These are phyloP conservation scores for Aquilaria malaccensis DNA, from an alignment of 345 rosid species.

Conservation along the genomic window DNA sequence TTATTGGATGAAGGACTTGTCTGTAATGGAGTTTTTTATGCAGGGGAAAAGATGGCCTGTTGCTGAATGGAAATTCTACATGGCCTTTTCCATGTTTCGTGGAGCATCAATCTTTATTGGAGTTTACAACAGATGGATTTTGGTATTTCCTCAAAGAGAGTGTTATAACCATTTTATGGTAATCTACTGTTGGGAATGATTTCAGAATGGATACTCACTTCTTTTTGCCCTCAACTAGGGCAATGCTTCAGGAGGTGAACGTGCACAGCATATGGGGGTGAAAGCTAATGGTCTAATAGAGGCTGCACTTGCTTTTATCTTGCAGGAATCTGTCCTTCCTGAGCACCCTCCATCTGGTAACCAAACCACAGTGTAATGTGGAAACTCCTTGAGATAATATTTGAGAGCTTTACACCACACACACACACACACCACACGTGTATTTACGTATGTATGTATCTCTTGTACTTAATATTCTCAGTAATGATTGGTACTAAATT, in stretches of 20 bases:
- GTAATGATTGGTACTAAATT: neutral
- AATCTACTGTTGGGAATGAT: neutral
- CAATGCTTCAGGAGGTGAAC: slow-evolving; percentile 90
- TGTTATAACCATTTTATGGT: slow-evolving; percentile 1
- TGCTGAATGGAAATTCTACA: slow-evolving; percentile 81
- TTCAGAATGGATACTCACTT: neutral
- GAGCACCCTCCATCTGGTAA: slow-evolving; percentile 70
- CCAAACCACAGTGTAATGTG: neutral
- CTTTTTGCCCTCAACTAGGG: slow-evolving; percentile 44
- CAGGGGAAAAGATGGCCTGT: slow-evolving; percentile 93
- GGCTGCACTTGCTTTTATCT: slow-evolving; percentile 50
- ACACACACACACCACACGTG: too few species aligned
- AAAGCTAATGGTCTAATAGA: slow-evolving; percentile 62
- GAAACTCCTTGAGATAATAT: neutral
- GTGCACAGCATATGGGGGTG: slow-evolving; percentile 56
- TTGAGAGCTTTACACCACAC: neutral
- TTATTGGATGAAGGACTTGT: neutral
- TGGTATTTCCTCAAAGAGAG: slow-evolving; percentile 41
- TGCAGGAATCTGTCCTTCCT: slow-evolving; percentile 56
- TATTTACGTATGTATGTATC: too few species aligned
- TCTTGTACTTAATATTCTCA: neutral
- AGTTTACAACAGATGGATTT: slow-evolving; percentile 74
- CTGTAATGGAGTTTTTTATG: slow-evolving; percentile 17
- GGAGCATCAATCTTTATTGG: slow-evolving; percentile 80
- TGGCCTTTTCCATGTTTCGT: slow-evolving; percentile 87